Conservation (phyloP, 129 eudicot genomes). For the Deinandra increscens region DNA sequence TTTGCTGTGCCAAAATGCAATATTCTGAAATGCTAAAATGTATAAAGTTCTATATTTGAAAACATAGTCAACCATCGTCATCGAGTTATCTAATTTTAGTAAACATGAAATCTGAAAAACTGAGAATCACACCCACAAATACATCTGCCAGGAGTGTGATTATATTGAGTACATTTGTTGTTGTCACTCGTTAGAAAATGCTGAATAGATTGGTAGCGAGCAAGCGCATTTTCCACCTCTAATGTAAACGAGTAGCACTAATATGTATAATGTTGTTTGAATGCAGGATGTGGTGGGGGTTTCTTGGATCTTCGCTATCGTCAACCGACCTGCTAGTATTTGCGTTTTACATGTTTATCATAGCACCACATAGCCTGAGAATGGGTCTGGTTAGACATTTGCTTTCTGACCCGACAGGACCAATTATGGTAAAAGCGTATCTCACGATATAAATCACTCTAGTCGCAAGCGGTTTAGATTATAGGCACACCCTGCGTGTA, state of each 20-base stretch:
- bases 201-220: background rate
- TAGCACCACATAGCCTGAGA: slow-evolving; percentile 89
- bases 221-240: background rate
- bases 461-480: slow-evolving; percentile 18
- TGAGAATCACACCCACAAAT: too few species aligned
- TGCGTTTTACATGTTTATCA: slow-evolving; percentile 87
- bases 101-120: too few species aligned
- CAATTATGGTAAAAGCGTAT: slow-evolving; percentile 77
- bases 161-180: too few species aligned
- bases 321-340: slow-evolving; percentile 70
- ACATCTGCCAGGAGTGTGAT: too few species aligned
- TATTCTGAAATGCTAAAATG: too few species aligned
- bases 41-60: too few species aligned
- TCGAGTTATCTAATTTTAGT: too few species aligned
- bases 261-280: slow-evolving; percentile 13
- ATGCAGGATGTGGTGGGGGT: slow-evolving; percentile 98
- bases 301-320: slow-evolving; percentile 84
- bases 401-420: slow-evolving; percentile 91
- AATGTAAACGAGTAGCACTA: slow-evolving; percentile 1
- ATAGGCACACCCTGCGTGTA: slow-evolving; percentile 29
- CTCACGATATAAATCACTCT: slow-evolving; percentile 41
- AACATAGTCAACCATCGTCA: too few species aligned
- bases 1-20: too few species aligned
- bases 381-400: slow-evolving; percentile 84
- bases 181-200: background rate